A percentile compares a stretch with the other conserved stretches of the same genome.
phyloP scores from a whole-genome alignment of 2,329 filamentous ascomycete genomes.

The Penicillium freii region DNA sequence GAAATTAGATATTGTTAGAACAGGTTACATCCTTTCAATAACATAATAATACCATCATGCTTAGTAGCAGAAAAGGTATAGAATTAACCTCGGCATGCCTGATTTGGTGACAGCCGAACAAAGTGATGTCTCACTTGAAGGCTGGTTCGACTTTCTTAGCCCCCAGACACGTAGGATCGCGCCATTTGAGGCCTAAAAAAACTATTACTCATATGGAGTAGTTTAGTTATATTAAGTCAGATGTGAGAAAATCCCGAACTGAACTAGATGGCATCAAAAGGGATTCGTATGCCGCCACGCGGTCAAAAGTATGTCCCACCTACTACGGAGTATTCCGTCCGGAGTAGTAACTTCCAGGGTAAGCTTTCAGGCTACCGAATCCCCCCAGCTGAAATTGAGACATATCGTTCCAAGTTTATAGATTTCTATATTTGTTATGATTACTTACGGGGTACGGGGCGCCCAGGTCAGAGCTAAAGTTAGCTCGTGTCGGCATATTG shows the following conservation, averaged over 20 bases:
- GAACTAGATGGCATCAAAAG: background rate
- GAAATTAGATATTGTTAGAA: background rate
- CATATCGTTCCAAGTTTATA: background rate
- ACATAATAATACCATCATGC: background rate
- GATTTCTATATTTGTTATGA: background rate
- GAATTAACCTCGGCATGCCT: background rate
- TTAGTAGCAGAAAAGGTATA: background rate
- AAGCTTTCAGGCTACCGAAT: background rate
- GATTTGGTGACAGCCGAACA: background rate
- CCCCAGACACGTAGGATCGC: slow-evolving; percentile 7
- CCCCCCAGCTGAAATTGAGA: background rate
- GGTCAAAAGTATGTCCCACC: slow-evolving; percentile 7
- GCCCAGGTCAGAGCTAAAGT: no score
- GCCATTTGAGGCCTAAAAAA: background rate
- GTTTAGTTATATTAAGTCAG: background rate
- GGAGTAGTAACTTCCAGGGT: background rate
- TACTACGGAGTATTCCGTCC: background rate
- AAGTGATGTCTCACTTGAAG: slow-evolving; percentile 10
- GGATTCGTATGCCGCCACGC: slow-evolving; percentile 20
- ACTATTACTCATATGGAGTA: background rate
- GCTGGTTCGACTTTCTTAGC: background rate
- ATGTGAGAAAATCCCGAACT: background rate
- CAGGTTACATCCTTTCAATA: background rate
- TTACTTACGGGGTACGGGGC: background rate
- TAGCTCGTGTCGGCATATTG: slow-evolving; percentile 5